These are phyloP conservation scores for Citrus sp. DNA, from an alignment of 345 rosid species.

Conservation along the genomic window DNA sequence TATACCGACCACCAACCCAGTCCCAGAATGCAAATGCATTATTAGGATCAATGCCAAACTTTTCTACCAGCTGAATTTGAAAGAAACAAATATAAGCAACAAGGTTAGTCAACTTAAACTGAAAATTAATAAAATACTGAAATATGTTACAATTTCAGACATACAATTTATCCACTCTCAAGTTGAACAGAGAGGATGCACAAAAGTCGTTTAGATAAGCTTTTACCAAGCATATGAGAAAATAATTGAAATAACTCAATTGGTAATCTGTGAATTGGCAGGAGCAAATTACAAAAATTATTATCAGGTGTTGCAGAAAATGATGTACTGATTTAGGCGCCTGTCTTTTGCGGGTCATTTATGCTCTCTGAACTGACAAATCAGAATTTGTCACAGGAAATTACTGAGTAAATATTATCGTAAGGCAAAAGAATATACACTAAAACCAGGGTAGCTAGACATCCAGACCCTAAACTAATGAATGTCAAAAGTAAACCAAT, in stretches of 20 bases:
- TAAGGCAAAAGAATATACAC: neutral
- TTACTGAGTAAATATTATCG: neutral
- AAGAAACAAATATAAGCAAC: conserved; percentile 1
- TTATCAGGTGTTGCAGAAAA: neutral
- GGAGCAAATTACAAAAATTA: neutral
- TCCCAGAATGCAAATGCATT: conserved; percentile 99
- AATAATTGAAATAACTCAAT: neutral
- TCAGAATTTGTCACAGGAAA: neutral
- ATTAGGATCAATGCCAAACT: conserved; percentile 93
- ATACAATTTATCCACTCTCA: neutral
- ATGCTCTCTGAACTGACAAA: neutral
- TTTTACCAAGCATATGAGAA: neutral
- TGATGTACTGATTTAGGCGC: neutral
- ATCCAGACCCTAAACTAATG: neutral
- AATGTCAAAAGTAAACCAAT: neutral
- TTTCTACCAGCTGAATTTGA: conserved; percentile 78
- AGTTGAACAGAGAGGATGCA: neutral
- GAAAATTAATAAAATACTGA: neutral
- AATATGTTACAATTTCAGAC: neutral
- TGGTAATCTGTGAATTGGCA: neutral
- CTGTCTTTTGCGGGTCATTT: neutral
- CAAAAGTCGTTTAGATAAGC: neutral
- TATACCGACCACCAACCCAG: conserved; percentile 97
- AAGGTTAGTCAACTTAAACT: neutral
- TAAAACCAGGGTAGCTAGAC: neutral